Evolutionary conservation across 78 protist genomes (phyloP).

Genomic region (Chrysochromulina tobinii): DNA sequence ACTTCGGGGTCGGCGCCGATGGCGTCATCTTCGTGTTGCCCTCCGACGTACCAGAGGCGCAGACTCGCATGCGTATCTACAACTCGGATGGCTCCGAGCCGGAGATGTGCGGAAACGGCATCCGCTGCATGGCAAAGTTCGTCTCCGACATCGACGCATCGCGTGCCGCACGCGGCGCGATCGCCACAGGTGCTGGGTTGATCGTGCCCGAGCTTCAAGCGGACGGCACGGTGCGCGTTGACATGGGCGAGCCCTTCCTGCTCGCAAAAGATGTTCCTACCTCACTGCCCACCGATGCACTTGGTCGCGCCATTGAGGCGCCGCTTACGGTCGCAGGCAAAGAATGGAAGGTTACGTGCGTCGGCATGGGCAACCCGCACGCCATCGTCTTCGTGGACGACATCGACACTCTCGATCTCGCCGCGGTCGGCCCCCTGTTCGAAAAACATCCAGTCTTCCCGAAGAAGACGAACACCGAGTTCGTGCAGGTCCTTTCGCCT

Average conservation of each 20-base stretch:
- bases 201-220: conserved; percentile 34
- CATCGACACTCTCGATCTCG: conserved; percentile 53
- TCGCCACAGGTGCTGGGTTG: conserved; percentile 54
- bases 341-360: conserved; percentile 43
- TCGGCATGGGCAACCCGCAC: conserved; percentile 74
- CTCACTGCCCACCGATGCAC: no score
- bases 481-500: conserved; percentile 51
- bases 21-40: neutral
- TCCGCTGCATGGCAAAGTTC: conserved; percentile 54
- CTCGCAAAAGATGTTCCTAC: neutral
- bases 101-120: conserved; percentile 72
- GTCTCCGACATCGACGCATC: conserved; percentile 27
- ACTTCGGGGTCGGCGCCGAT: conserved; percentile 17
- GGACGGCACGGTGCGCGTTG: conserved; percentile 47
- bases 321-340: conserved; percentile 6
- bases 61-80: conserved; percentile 57
- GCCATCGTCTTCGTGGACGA: conserved; percentile 60
- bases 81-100: conserved; percentile 69
- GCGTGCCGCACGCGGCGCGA: neutral
- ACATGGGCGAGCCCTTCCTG: conserved; percentile 66
- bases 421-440: conserved; percentile 48
- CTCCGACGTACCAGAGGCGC: neutral
- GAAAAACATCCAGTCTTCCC: conserved; percentile 67
- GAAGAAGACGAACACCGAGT: conserved; percentile 54
- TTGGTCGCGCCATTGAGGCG: neutral